Percentiles rank a stretch among this genome's conserved stretches.
Evolutionary conservation across 2,329 filamentous ascomycete species (phyloP).

Genomic region (Trichoderma lentiforme): DNA sequence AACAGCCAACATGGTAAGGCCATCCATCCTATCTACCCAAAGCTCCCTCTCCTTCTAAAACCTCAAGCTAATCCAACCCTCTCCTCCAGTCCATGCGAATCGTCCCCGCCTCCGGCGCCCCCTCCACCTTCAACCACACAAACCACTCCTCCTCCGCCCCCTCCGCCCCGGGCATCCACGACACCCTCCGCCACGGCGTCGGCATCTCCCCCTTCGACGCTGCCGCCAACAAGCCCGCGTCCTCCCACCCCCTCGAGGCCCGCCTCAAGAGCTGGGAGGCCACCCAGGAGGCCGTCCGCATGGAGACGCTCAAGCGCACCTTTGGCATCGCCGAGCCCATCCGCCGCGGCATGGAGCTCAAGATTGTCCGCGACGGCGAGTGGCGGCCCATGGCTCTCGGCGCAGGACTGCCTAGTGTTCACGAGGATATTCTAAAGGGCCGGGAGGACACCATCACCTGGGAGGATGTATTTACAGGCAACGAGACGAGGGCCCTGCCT

Average conservation of each 20-base stretch:
- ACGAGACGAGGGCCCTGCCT: conserved; percentile 66
- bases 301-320: conserved; percentile 80
- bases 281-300: conserved; percentile 83
- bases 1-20: conserved; percentile 48
- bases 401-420: conserved; percentile 60
- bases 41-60: neutral
- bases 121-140: conserved; percentile 60
- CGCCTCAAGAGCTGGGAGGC: conserved; percentile 87
- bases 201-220: conserved; percentile 56
- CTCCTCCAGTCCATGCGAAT: conserved; percentile 78
- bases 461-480: conserved; percentile 90
- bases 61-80: conserved; percentile 13
- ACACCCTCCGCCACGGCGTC: conserved; percentile 84
- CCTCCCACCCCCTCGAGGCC: conserved; percentile 82
- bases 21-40: neutral
- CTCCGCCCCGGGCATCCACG: conserved; percentile 88
- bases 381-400: conserved; percentile 74
- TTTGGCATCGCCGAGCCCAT: conserved; percentile 94
- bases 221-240: conserved; percentile 47
- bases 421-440: conserved; percentile 85
- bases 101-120: conserved; percentile 67
- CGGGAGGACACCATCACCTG: conserved; percentile 75
- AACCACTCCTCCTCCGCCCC: conserved; percentile 67
- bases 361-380: conserved; percentile 75
- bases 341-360: conserved; percentile 89